These are phyloP conservation scores for Hylodesmum podocarpum DNA, from an alignment of 306 rosid species.

Conservation along the genomic window DNA sequence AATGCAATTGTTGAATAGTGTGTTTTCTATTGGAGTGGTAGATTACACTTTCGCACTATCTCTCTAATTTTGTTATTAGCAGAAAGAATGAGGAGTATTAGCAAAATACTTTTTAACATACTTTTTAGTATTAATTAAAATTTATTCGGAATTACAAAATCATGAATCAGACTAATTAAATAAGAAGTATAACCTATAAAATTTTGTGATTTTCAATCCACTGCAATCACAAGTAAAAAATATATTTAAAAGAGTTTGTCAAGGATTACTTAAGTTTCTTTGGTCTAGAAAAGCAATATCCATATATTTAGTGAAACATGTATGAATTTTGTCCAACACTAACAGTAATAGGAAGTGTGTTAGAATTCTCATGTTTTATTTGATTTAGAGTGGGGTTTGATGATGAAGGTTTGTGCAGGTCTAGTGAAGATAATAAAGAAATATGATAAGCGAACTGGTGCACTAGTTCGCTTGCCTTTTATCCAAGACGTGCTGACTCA, in stretches of 20 bases:
- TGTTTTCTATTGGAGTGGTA: neutral
- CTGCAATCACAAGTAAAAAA: neutral
- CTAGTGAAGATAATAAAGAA: slow-evolving; percentile 89
- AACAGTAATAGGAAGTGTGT: neutral
- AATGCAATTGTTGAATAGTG: neutral
- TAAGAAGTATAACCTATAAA: neutral
- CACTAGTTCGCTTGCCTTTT: slow-evolving; percentile 63
- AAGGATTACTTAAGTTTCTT: neutral
- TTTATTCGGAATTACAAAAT: neutral
- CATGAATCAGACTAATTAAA: neutral
- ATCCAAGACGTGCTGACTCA: slow-evolving; percentile 77
- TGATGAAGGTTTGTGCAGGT: slow-evolving; percentile 25
- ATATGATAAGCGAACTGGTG: slow-evolving; percentile 85
- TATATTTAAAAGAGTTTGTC: neutral
- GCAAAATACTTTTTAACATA: neutral
- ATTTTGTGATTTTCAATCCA: neutral
- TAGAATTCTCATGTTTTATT: neutral
- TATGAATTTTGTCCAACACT: neutral
- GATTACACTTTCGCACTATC: neutral
- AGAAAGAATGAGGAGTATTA: neutral
- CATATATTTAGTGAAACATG: neutral
- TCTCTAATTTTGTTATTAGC: neutral
- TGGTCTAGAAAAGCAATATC: neutral
- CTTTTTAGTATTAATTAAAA: neutral
- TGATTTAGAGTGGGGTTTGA: neutral